phyloP scores from a whole-genome alignment of 805 yeast species.

The Cyberlindnera xylosilytica region DNA sequence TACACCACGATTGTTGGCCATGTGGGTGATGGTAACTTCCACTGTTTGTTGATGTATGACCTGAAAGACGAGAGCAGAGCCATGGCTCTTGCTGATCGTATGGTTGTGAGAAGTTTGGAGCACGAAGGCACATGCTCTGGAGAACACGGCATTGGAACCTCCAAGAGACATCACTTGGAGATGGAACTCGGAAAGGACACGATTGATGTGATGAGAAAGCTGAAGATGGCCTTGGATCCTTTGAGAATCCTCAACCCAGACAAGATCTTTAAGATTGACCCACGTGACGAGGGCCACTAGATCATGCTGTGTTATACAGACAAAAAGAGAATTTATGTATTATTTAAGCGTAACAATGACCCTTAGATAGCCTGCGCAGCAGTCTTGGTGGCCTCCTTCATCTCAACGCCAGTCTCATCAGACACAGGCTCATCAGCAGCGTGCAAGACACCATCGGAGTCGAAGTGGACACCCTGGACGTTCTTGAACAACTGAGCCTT shows the following conservation, averaged over 20 bases:
- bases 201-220: constrained; percentile 65
- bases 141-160: constrained; percentile 82
- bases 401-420: not conserved
- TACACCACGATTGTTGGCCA: constrained; percentile 69
- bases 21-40: constrained; percentile 84
- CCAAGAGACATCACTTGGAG: constrained; percentile 59
- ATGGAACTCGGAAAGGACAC: constrained; percentile 67
- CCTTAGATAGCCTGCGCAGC: not conserved
- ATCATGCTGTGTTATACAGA: too few species aligned
- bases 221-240: constrained; percentile 73
- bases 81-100: constrained; percentile 50
- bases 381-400: not conserved
- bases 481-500: constrained; percentile 48
- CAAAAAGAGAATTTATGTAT: not conserved
- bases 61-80: constrained; percentile 47
- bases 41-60: constrained; percentile 59
- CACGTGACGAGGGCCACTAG: constrained; percentile 34
- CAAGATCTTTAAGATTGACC: constrained; percentile 69
- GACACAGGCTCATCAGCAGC: constrained; percentile 3
- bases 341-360: too few species aligned
- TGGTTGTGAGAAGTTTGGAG: constrained; percentile 61
- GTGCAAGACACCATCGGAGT: constrained; percentile 32
- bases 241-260: constrained; percentile 73
- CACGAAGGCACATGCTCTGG: constrained; percentile 84
- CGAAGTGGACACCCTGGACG: constrained; percentile 37